Conservation (phyloP, 2,329 filamentous ascomycete species). For the Ceratocystis colombiana region DNA sequence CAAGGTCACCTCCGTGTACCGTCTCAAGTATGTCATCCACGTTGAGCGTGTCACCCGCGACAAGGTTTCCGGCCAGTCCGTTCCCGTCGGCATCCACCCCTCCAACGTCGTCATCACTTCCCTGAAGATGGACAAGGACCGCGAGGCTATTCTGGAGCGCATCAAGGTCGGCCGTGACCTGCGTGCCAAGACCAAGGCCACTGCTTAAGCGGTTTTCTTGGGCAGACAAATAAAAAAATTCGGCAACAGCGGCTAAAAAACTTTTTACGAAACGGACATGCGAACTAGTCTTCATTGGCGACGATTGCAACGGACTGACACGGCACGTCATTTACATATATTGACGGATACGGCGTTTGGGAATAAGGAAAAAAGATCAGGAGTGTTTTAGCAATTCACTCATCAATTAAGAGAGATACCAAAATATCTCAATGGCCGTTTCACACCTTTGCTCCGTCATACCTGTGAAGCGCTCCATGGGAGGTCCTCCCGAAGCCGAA, state of each 20-base stretch:
- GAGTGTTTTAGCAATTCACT: slow-evolving; percentile 23
- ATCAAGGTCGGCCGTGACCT: slow-evolving; percentile 71
- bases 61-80: slow-evolving; percentile 93
- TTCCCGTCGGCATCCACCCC: slow-evolving; percentile 87
- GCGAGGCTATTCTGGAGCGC: slow-evolving; percentile 77
- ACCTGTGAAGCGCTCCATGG: slow-evolving; percentile 63
- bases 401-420: slow-evolving; percentile 35
- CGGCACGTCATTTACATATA: slow-evolving; percentile 12
- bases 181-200: slow-evolving; percentile 59
- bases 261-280: slow-evolving; percentile 20
- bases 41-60: slow-evolving; percentile 93
- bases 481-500: slow-evolving; percentile 59
- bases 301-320: slow-evolving; percentile 18
- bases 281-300: slow-evolving; percentile 11
- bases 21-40: slow-evolving; percentile 96
- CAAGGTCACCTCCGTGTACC: slow-evolving; percentile 96
- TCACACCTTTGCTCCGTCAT: slow-evolving; percentile 43
- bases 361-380: slow-evolving; percentile 19
- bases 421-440: slow-evolving; percentile 59
- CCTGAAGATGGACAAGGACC: slow-evolving; percentile 96
- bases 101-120: slow-evolving; percentile 98
- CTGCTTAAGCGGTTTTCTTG: slow-evolving; percentile 29
- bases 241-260: slow-evolving; percentile 18
- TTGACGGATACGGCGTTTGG: slow-evolving; percentile 28
- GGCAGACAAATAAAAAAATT: slow-evolving; percentile 18